phyloP scores from a whole-genome alignment of 2,329 filamentous ascomycete species.

The Ilyonectria destructans region DNA sequence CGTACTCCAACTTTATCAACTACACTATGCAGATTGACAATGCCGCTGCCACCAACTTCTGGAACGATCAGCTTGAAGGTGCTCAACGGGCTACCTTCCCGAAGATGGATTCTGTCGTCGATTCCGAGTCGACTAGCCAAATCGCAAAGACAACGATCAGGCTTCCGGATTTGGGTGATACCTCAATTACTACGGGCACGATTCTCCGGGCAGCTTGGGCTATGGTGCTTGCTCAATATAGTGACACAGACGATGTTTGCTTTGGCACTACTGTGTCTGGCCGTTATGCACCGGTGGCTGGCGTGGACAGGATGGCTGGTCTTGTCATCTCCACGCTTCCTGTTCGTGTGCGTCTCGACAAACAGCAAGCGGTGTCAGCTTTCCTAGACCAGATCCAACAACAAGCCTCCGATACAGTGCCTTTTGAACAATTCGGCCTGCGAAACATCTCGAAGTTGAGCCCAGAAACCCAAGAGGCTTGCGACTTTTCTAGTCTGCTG shows the following conservation, averaged over 20 bases:
- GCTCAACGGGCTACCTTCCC: conserved; percentile 15
- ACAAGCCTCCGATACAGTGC: conserved; percentile 35
- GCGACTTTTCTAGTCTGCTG: conserved; percentile 50
- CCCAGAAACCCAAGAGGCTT: conserved; percentile 33
- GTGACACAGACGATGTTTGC: conserved; percentile 57
- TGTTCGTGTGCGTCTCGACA: conserved; percentile 57
- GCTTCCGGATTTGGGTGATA: conserved; percentile 48
- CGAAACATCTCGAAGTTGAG: conserved; percentile 41
- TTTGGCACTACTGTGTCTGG: conserved; percentile 63
- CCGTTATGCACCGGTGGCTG: conserved; percentile 46
- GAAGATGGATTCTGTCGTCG: background rate
- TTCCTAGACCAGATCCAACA: conserved; percentile 34
- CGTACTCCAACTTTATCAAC: conserved; percentile 20
- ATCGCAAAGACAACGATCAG: conserved; percentile 65
- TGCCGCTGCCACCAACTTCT: background rate
- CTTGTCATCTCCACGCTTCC: conserved; percentile 61
- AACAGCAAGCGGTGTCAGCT: conserved; percentile 4
- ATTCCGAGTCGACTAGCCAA: conserved; percentile 47
- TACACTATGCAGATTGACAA: conserved; percentile 10
- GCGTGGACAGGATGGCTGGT: conserved; percentile 41
- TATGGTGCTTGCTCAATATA: conserved; percentile 66
- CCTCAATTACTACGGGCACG: conserved; percentile 26
- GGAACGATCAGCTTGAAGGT: conserved; percentile 5
- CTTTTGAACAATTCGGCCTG: conserved; percentile 41
- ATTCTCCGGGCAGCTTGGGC: conserved; percentile 61